Evolutionary conservation across 768 basidiomycete species (phyloP).

Genomic region (Mycena polygramma): DNA sequence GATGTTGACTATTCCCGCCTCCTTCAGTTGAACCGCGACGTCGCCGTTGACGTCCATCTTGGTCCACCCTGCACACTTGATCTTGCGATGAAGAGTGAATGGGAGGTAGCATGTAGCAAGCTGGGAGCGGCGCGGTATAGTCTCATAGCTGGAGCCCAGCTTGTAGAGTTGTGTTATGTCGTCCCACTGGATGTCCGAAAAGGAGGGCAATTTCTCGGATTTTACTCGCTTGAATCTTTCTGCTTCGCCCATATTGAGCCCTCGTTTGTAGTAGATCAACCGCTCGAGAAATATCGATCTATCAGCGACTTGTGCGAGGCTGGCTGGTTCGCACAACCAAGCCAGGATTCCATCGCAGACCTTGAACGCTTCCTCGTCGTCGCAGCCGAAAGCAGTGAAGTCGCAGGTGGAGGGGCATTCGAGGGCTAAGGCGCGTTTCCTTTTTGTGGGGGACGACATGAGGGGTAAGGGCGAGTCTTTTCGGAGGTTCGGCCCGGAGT

Average conservation of each 20-base stretch:
- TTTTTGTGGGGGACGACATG: too few relatives aligned
- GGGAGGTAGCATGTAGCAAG: background rate
- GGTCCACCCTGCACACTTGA: background rate
- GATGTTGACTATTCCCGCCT: too few relatives aligned
- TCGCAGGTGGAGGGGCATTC: too few relatives aligned
- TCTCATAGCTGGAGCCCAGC: background rate
- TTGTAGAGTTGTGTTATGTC: background rate
- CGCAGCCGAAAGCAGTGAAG: too few relatives aligned
- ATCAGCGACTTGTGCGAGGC: background rate
- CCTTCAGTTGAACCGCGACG: background rate
- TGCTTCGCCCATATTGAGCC: background rate
- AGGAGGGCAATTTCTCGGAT: background rate
- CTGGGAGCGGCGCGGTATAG: background rate
- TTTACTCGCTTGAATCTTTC: background rate
- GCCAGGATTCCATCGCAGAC: background rate
- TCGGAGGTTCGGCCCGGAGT: too few relatives aligned
- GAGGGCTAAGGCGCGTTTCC: too few relatives aligned
- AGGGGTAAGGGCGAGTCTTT: too few relatives aligned
- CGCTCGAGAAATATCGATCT: background rate
- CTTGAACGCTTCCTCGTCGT: too few relatives aligned
- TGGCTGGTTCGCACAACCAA: background rate
- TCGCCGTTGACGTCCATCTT: slow-evolving; percentile 16
- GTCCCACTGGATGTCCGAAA: background rate
- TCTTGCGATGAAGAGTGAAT: background rate
- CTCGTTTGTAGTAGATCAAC: background rate